A percentile compares a stretch with the other conserved stretches of the same genome.
Evolutionary conservation across 768 basidiomycete species (phyloP).

Genomic region (Boletus coccyginus): DNA sequence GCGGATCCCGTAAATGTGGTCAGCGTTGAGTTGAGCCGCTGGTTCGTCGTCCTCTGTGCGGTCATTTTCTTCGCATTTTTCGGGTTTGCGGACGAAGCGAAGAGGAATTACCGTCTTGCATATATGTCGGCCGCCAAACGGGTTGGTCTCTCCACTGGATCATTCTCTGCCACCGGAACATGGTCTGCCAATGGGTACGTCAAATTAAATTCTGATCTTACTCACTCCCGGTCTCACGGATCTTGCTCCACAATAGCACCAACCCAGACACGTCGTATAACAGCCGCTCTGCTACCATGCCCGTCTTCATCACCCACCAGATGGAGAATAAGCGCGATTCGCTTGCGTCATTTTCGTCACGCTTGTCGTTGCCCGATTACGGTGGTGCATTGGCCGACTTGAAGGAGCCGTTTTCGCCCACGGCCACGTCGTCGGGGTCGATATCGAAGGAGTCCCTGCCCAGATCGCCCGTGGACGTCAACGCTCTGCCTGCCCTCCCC

Average conservation of each 20-base stretch:
- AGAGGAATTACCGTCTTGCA: constrained; percentile 49
- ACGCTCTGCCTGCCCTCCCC: constrained; percentile 15
- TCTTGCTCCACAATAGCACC: constrained; percentile 11
- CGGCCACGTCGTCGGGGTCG: constrained; percentile 19
- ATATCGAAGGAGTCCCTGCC: constrained; percentile 29
- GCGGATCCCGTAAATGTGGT: constrained; percentile 5
- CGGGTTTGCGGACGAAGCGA: constrained; percentile 67
- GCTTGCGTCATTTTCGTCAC: constrained; percentile 44
- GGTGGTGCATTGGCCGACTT: constrained; percentile 32
- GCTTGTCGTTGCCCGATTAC: constrained; percentile 42
- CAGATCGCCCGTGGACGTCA: constrained; percentile 17
- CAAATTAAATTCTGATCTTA: not conserved
- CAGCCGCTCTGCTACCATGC: constrained; percentile 28
- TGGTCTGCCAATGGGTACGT: constrained; percentile 29
- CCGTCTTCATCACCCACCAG: constrained; percentile 45
- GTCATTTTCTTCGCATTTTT: constrained; percentile 68
- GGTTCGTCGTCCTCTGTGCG: constrained; percentile 47
- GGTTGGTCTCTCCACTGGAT: constrained; percentile 31
- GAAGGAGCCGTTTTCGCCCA: constrained; percentile 21
- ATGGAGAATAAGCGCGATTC: constrained; percentile 48
- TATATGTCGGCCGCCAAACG: constrained; percentile 37
- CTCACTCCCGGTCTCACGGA: not conserved
- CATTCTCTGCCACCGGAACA: constrained; percentile 20
- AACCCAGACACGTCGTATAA: constrained; percentile 23
- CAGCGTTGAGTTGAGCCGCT: constrained; percentile 44